Conservation (phyloP, 129 eudicot genomes). For the Flaveria sonorensis region DNA sequence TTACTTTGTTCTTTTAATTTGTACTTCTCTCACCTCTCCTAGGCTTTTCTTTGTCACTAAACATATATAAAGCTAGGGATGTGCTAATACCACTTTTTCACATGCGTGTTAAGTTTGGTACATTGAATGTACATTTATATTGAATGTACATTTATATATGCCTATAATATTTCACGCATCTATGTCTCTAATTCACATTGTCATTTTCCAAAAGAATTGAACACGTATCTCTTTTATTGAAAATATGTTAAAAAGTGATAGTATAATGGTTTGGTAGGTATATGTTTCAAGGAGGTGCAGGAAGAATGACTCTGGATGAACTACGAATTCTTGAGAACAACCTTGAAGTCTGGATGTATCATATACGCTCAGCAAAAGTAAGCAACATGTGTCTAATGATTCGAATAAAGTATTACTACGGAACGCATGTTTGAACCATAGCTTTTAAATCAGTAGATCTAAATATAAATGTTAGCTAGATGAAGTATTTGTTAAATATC, state of each 20-base stretch:
- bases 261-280: slow-evolving; percentile 36
- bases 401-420: neutral
- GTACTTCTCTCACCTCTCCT: no score
- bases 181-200: neutral
- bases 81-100: no score
- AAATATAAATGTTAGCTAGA: neutral
- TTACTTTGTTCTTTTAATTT: no score
- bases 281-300: slow-evolving; percentile 71
- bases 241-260: neutral
- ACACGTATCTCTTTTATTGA: neutral
- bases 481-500: neutral
- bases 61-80: no score
- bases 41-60: no score
- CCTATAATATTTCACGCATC: neutral
- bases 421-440: neutral
- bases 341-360: slow-evolving; percentile 78
- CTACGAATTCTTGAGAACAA: slow-evolving; percentile 74
- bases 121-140: no score
- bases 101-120: no score
- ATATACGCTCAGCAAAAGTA: slow-evolving; percentile 89
- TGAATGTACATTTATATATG: no score
- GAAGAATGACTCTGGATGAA: slow-evolving; percentile 79
- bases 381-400: neutral
- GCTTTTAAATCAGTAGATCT: neutral
- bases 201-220: neutral